Conservation (phyloP, 768 basidiomycete species). For the Fibroporia radiculosa region DNA sequence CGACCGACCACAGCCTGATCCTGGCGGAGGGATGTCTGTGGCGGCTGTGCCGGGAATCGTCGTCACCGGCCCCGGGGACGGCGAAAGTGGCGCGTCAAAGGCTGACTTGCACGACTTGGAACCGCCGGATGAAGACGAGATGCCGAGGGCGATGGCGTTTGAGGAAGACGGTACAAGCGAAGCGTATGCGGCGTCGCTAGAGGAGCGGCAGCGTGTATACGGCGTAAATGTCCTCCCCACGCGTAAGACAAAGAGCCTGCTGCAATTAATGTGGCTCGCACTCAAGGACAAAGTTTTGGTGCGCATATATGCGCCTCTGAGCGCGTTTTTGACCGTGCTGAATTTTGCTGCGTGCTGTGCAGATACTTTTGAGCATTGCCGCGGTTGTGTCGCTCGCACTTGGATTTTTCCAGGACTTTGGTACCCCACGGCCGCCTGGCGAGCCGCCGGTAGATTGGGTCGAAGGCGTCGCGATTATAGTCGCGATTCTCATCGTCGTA, state of each 20-base stretch:
- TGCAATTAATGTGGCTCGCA: slow-evolving; percentile 54
- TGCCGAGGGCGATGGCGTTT: slow-evolving; percentile 4
- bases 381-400: slow-evolving; percentile 90
- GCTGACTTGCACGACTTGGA: background rate
- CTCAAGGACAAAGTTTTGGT: slow-evolving; percentile 59
- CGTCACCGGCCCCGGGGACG: slow-evolving; percentile 16
- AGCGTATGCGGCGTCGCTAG: slow-evolving; percentile 29
- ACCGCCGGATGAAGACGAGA: slow-evolving; percentile 9
- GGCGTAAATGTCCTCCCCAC: slow-evolving; percentile 44
- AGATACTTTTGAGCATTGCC: slow-evolving; percentile 88
- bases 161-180: slow-evolving; percentile 11
- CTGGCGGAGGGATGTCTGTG: slow-evolving; percentile 3
- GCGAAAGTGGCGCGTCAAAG: slow-evolving; percentile 1
- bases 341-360: slow-evolving; percentile 10
- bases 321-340: background rate
- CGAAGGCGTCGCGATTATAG: slow-evolving; percentile 81
- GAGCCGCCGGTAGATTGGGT: slow-evolving; percentile 94
- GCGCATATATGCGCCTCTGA: slow-evolving; percentile 26
- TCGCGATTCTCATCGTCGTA: slow-evolving; percentile 71
- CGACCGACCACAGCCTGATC: slow-evolving; percentile 14
- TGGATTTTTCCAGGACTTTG: slow-evolving; percentile 92
- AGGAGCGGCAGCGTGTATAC: slow-evolving; percentile 40
- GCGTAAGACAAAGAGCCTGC: slow-evolving; percentile 39
- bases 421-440: slow-evolving; percentile 45
- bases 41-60: slow-evolving; percentile 19